These are phyloP conservation scores for Pisolithus orientalis DNA, from an alignment of 768 basidiomycete genomes.

Conservation along the genomic window DNA sequence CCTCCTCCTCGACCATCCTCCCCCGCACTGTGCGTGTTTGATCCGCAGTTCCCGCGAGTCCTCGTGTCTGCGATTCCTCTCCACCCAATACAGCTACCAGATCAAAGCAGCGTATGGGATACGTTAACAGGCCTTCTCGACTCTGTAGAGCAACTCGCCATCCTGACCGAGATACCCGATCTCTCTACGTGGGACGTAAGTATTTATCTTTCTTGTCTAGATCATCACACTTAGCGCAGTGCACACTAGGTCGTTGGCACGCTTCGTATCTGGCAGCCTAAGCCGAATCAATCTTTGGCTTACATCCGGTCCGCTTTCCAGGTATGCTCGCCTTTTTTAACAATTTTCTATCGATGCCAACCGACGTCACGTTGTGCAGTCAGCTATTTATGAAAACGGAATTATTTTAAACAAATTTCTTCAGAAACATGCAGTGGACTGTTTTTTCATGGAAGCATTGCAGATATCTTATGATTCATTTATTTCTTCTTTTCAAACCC, in stretches of 20 bases:
- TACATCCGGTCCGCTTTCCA: slow-evolving; percentile 63
- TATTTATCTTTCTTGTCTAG: background rate
- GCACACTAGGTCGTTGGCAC: slow-evolving; percentile 40
- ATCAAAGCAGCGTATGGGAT: slow-evolving; percentile 46
- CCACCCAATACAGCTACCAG: slow-evolving; percentile 48
- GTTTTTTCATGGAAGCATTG: slow-evolving; percentile 58
- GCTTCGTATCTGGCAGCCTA: slow-evolving; percentile 41
- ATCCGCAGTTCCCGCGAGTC: slow-evolving; percentile 60
- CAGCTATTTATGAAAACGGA: slow-evolving; percentile 50
- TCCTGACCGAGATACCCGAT: slow-evolving; percentile 37
- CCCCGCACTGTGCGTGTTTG: slow-evolving; percentile 49
- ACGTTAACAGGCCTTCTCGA: slow-evolving; percentile 44
- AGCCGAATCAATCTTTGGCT: slow-evolving; percentile 36
- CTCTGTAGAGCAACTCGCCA: slow-evolving; percentile 48
- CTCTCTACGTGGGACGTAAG: slow-evolving; percentile 62
- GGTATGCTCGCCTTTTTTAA: slow-evolving; percentile 25
- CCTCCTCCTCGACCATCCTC: slow-evolving; percentile 38
- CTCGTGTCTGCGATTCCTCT: slow-evolving; percentile 66
- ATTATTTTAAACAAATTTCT: slow-evolving; percentile 46
- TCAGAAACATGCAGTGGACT: slow-evolving; percentile 51
- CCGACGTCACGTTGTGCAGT: slow-evolving; percentile 30
- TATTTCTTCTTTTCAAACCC: slow-evolving; percentile 28
- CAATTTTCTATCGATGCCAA: background rate
- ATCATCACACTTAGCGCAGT: background rate
- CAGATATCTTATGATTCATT: slow-evolving; percentile 49